A percentile compares a stretch with the other conserved stretches of the same genome.
These are phyloP conservation scores for Silene vulgaris DNA, from an alignment of 179 eudicot species.

Conservation along the genomic window DNA sequence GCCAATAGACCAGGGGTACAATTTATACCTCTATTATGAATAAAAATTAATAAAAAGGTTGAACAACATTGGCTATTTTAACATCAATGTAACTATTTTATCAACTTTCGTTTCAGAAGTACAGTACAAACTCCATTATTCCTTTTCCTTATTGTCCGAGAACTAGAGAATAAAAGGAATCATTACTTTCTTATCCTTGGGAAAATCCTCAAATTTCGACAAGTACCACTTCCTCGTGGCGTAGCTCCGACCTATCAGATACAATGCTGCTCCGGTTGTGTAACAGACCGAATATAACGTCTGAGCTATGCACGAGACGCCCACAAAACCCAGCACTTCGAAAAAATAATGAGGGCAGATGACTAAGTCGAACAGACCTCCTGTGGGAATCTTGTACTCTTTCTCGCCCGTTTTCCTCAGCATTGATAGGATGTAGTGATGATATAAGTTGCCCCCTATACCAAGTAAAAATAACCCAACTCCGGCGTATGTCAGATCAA, in stretches of 20 bases:
- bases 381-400: constrained; percentile 57
- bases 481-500: constrained; percentile 41
- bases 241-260: constrained; percentile 47
- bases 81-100: no score
- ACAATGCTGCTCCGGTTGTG: constrained; percentile 29
- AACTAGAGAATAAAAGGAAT: constrained; percentile 35
- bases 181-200: constrained; percentile 41
- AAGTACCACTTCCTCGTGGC: constrained; percentile 61
- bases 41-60: no score
- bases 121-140: not conserved
- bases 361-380: constrained; percentile 50
- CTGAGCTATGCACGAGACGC: constrained; percentile 56
- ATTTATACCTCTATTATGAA: no score
- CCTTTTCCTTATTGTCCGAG: not conserved
- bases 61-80: no score
- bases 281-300: constrained; percentile 38
- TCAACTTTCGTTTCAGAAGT: not conserved
- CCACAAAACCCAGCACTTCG: constrained; percentile 47
- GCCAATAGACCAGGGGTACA: no score
- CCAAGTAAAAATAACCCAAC: constrained; percentile 40
- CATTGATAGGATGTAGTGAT: constrained; percentile 50
- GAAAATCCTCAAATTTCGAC: constrained; percentile 62
- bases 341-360: constrained; percentile 67
- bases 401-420: constrained; percentile 41
- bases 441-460: constrained; percentile 54